Evolutionary conservation across 176 grass and related monocot genomes (phyloP), one percentile per base, ranked within the genome.

Genomic region (Bromus sterilis): DNA sequence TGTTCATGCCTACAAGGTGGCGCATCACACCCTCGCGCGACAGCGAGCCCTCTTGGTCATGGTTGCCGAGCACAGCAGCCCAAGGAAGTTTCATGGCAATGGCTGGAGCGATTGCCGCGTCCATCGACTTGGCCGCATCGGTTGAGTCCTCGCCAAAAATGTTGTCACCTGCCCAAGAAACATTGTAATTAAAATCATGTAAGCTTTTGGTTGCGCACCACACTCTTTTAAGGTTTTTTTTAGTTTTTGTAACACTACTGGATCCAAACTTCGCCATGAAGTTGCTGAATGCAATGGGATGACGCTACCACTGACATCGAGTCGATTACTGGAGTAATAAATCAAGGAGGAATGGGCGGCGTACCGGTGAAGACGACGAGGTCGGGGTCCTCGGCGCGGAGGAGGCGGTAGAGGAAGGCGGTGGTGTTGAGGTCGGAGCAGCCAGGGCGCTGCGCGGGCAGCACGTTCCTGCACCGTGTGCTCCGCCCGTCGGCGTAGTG

Each of bases 391-490:
- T 98, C 95, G 51, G 75, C 95, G 41, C 76, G 92, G 69, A 98
- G 75, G 35, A 98, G 75, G 78, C 95, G 92, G 80, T 91, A 77
- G 84, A 98, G 75, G 84, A 98, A 98, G 59, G 83, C 86, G 81
- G 95, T 94, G 81, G 95, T 98, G 90, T 98, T 98, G 90, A 98
- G 92, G 80, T 98, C 95, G 81, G 95, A 89, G 88, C 92, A 98
- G 13, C 82, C 77, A 26, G 82, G 55, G 53, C 34, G 33, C 90
- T 98, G 84, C 2, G 53, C 56, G 21, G 88, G 83, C 12, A 98
- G 81, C 33, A 98, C 95, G 86, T 98, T 33, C 63, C 80, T 39
- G 84, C 95, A 98, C 34, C 0, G 72, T 14, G 95, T 95, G 71
- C 65, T 39, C 48, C 76, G 74, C 36, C 92, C 95, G 75, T 98